These are phyloP conservation scores for Rubia yunnanensis DNA, from an alignment of 257 asterid species.

Conservation along the genomic window DNA sequence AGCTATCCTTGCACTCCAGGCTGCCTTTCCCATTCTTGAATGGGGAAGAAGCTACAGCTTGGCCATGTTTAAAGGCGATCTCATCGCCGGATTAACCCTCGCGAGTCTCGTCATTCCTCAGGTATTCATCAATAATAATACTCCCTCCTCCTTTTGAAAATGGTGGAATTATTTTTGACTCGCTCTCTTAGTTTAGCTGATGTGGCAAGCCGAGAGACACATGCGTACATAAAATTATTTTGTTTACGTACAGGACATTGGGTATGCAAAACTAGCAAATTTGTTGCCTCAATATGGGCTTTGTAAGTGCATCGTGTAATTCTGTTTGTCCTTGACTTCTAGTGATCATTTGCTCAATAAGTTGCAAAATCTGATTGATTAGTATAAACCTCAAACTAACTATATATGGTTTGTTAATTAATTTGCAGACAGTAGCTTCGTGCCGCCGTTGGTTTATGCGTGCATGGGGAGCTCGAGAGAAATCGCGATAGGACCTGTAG, in stretches of 20 bases:
- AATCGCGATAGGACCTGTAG: constrained; percentile 90
- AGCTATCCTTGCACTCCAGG: constrained; percentile 51
- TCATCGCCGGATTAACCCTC: constrained; percentile 77
- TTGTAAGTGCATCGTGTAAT: constrained; percentile 35
- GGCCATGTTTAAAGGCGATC: constrained; percentile 52
- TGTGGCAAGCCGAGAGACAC: no score
- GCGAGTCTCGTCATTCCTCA: constrained; percentile 89
- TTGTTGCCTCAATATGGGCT: constrained; percentile 70
- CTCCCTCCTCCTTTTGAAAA: no score
- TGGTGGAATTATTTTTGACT: no score
- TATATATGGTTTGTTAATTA: no score
- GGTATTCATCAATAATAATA: constrained; percentile 41
- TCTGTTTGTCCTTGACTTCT: no score
- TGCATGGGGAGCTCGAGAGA: constrained; percentile 90
- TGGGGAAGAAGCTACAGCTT: constrained; percentile 59
- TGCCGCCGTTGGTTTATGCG: constrained; percentile 78
- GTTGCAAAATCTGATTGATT: no score
- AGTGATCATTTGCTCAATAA: no score
- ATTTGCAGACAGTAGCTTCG: constrained; percentile 68
- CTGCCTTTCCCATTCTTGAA: constrained; percentile 65
- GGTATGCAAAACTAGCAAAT: constrained; percentile 72
- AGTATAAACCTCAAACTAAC: no score
- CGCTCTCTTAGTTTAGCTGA: no score
- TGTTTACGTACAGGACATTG: constrained; percentile 47
- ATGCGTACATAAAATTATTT: no score